Evolutionary conservation across 2,329 filamentous ascomycete species (phyloP).

Genomic region (Plenodomus biglobosus): DNA sequence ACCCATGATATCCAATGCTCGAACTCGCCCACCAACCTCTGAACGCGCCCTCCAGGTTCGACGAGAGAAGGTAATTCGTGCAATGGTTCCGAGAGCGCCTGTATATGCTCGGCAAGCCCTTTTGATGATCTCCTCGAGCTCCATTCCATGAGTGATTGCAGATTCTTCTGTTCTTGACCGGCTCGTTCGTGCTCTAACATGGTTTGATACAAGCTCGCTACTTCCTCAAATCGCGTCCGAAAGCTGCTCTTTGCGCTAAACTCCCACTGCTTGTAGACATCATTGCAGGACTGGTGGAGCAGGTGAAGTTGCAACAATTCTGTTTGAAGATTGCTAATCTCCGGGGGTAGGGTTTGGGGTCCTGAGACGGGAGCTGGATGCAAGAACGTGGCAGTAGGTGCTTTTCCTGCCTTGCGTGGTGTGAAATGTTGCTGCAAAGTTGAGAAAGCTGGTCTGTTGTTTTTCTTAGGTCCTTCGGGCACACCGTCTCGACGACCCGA

Average conservation of each 20-base stretch:
- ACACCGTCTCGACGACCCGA: constrained; percentile 18
- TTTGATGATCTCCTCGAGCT: constrained; percentile 26
- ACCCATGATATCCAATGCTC: constrained; percentile 36
- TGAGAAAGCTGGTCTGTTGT: constrained; percentile 38
- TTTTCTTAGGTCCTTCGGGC: constrained; percentile 29
- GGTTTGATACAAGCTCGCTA: constrained; percentile 37
- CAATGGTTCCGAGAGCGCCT: constrained; percentile 39
- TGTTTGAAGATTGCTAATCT: constrained; percentile 39
- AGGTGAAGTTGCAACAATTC: constrained; percentile 45
- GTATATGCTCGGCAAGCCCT: constrained; percentile 39
- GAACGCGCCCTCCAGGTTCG: constrained; percentile 37
- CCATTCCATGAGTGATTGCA: constrained; percentile 42
- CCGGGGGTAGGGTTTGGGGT: constrained; percentile 26
- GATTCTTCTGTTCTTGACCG: constrained; percentile 41
- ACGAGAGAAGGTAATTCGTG: constrained; percentile 41
- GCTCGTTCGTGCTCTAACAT: constrained; percentile 43
- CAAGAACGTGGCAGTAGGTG: constrained; percentile 40
- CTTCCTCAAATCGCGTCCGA: constrained; percentile 40
- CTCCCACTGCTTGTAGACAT: constrained; percentile 35
- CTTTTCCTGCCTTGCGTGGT: constrained; percentile 40
- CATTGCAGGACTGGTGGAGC: constrained; percentile 32
- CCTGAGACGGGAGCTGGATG: constrained; percentile 31
- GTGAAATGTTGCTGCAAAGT: constrained; percentile 47
- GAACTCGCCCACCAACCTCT: constrained; percentile 34
- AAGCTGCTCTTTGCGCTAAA: constrained; percentile 35